Evolutionary conservation across 352 stramenopile genomes (phyloP), one percentile per base, ranked within the genome.

Genomic region (Phytophthora aleatoria): DNA sequence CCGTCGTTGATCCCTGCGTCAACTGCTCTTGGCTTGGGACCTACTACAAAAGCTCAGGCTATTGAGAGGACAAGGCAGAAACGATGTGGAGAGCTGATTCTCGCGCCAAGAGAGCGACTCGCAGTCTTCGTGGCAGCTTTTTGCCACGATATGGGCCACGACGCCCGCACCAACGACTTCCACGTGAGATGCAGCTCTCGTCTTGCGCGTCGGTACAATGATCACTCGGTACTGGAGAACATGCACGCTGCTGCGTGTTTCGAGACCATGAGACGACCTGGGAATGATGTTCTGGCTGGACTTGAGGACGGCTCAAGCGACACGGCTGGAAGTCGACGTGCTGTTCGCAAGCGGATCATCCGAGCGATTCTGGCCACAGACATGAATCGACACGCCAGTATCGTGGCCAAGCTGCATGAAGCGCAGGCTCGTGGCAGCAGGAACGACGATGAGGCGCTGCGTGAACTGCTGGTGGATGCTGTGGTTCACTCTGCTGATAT

Each of bases 111-210:
- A 5, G 83, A 95, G 35, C 57, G 87, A n/a, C 70, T 96, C 48
- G 76, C 89, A 13, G 72, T 96, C 3, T 88, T 96, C 30, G 70
- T 97, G 28, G 83, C 82, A 1, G 81, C 87, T 1, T 89, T 96
- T 55, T 90, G 83, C 57, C 90, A 97, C 62, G 89, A 97, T 39
- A 90, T 96, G 69, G 91, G 92, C 71, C 89, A 97, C 73, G 89
- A 94, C 33, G 89, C 83, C 10, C 79, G 87, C 45, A 96, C 85
- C 26, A 97, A 97, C 73, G 85, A 91, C 63, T 97, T 97, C 57
- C 85, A 97, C 64, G 88, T 95, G 47, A 76, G 89, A 8, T 79
- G 81, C 48, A 77, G 74, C 50, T 93, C 85, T 38, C 79, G 76
- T 27, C 75, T 95, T 43, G 89, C 90, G 41, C 80, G 92, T 74